Percentiles rank a stretch among this genome's conserved stretches.
phyloP scores from a whole-genome alignment of 192 early-diverging fungal species.

The Linnemannia schmuckeri region DNA sequence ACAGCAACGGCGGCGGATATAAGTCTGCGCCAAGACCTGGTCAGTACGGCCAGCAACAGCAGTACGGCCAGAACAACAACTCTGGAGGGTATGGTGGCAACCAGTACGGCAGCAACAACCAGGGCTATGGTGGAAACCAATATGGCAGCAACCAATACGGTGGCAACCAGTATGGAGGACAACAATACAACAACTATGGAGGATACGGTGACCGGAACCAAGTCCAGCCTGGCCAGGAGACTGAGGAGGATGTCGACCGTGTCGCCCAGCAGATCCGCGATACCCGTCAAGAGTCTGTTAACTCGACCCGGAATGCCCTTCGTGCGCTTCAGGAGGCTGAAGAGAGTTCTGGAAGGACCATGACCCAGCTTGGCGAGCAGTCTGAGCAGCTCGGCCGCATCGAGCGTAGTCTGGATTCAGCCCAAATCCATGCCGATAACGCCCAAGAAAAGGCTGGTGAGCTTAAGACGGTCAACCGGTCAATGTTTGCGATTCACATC shows the following conservation, averaged over 20 bases:
- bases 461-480: conserved; percentile 77
- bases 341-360: conserved; percentile 67
- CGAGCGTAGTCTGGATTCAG: conserved; percentile 77
- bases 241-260: conserved; percentile 71
- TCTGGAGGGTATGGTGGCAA: conserved; percentile 7
- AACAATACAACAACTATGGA: conserved; percentile 32
- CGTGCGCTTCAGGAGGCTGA: conserved; percentile 74
- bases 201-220: conserved; percentile 46
- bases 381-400: conserved; percentile 63
- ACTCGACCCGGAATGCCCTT: conserved; percentile 75
- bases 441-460: conserved; percentile 66
- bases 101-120: conserved; percentile 2
- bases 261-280: conserved; percentile 74
- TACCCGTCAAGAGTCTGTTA: conserved; percentile 75
- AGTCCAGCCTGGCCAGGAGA: conserved; percentile 62
- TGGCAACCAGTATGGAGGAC: conserved; percentile 16
- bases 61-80: conserved; percentile 26
- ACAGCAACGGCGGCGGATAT: conserved; percentile 7
- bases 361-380: conserved; percentile 77
- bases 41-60: conserved; percentile 16
- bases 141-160: conserved; percentile 26
- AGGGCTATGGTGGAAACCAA: conserved; percentile 11
- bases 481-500: conserved; percentile 79
- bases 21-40: conserved; percentile 16
- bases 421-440: conserved; percentile 69